Base-by-base conservation (phyloP, 495 filamentous ascomycete species). In the Aspergillus funiculosus region DNA sequence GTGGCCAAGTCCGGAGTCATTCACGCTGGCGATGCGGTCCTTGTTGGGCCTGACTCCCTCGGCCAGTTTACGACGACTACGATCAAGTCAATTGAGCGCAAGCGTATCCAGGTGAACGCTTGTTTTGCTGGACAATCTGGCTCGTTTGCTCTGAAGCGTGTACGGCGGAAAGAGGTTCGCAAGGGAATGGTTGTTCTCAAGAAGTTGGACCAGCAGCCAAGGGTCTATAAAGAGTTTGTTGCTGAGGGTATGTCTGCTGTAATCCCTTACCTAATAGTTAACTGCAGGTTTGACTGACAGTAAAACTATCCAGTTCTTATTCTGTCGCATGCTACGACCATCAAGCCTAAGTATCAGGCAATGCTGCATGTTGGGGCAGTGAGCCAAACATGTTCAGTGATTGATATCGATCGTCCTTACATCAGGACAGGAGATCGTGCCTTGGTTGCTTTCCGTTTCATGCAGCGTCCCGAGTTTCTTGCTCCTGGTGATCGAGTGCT, bases 131-230 rank as follows among this genome's bases (percentile, higher is more conserved):
- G 92, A 0, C 92, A 97, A 63, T 90, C 84, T 21, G 94, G 88
- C 3, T 91, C 86, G 4, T 95, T 98, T 55, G 92, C 92, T 2
- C 61, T 98, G 37, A 86, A 90, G 49, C 77, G 86, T 35, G 76
- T 98, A 0, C 77, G 88, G 19, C 70, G 92, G 17, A 94, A 92
- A 68, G 94, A 98, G 59, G 92, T 98, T 0, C 79, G 94, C 22
- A 98, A 98, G 74, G 92, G 92, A 17, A 97, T 97, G 94, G 92
- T 98, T 0, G 91, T 97, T 8, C 68, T 98, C 29, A 84, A 86
- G 32, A 96, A 91, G 67, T 66, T 80, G 29, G 85, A 89, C 24
- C 75, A 80, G 22, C 69, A 77, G 22, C 73, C 79, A 4, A 94
- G 91, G 56, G 92, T 95, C 5, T 85, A 85, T 61, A 79, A 87